phyloP scores from a whole-genome alignment of 2,329 filamentous ascomycete genomes.

The Samsoniella hepiali region DNA sequence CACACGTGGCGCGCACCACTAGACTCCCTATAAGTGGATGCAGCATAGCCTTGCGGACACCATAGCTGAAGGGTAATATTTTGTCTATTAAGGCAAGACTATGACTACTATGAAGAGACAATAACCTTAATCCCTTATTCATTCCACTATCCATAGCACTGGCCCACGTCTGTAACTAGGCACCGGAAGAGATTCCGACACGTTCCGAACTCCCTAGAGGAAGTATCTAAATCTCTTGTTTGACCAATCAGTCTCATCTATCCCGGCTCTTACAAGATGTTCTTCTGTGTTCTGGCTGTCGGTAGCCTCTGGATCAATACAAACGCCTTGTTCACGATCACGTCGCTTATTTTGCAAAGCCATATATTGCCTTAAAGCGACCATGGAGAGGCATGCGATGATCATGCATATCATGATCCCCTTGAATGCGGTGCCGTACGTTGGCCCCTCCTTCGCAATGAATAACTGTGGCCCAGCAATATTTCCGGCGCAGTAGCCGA shows the following conservation, averaged over 20 bases:
- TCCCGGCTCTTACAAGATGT: neutral
- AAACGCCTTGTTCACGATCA: conserved; percentile 5
- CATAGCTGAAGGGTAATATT: too few species aligned
- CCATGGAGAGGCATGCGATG: conserved; percentile 43
- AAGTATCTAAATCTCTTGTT: conserved; percentile 6
- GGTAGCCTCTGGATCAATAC: neutral
- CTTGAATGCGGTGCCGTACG: conserved; percentile 57
- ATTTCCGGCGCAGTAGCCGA: conserved; percentile 57
- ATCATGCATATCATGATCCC: conserved; percentile 58
- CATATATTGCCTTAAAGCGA: conserved; percentile 6
- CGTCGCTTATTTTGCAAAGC: conserved; percentile 10
- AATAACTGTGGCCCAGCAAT: conserved; percentile 57
- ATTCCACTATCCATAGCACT: too few species aligned
- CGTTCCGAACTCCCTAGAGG: neutral
- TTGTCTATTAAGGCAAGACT: too few species aligned
- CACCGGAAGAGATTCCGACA: too few species aligned
- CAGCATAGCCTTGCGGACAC: too few species aligned
- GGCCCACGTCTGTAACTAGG: too few species aligned
- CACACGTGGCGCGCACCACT: too few species aligned
- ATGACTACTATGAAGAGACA: too few species aligned
- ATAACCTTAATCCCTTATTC: too few species aligned
- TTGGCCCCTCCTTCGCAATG: conserved; percentile 50
- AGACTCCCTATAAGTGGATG: too few species aligned
- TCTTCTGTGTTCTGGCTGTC: neutral
- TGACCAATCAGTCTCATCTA: conserved; percentile 7